Conservation (phyloP, 73 alveolate species). For the Symbiodinium pilosum region DNA sequence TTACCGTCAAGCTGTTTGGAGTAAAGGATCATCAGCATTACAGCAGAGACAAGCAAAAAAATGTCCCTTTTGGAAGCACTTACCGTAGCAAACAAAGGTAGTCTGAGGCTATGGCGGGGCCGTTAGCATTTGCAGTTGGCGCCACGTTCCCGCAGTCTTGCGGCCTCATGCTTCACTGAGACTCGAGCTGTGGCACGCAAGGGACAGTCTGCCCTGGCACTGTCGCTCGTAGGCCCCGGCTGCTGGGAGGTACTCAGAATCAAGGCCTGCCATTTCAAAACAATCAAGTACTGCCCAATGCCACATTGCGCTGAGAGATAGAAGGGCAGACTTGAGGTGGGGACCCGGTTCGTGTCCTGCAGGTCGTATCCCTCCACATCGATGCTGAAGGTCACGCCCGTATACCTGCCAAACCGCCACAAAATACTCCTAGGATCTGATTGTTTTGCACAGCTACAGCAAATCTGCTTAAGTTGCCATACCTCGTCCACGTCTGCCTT, state of each 20-base stretch:
- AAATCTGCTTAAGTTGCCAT: not conserved
- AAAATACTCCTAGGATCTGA: too few relatives aligned
- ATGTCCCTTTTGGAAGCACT: too few relatives aligned
- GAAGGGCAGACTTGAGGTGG: not conserved
- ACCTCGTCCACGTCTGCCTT: conserved; percentile 82
- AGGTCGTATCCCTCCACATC: conserved; percentile 73
- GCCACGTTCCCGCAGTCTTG: conserved; percentile 88
- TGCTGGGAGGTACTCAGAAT: conserved; percentile 73
- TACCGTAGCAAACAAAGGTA: too few relatives aligned
- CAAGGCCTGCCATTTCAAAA: conserved; percentile 4
- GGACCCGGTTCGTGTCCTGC: conserved; percentile 61
- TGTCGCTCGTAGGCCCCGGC: too few relatives aligned
- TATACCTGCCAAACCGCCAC: conserved; percentile 1
- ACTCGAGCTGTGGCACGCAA: too few relatives aligned
- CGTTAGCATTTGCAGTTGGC: conserved; percentile 64
- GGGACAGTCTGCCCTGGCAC: not conserved
- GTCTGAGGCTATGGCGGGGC: not conserved
- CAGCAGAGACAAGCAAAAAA: too few relatives aligned
- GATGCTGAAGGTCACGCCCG: conserved; percentile 88
- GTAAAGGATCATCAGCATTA: too few relatives aligned
- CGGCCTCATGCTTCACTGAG: too few relatives aligned
- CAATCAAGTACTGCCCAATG: not conserved
- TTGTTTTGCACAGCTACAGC: too few relatives aligned
- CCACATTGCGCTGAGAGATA: not conserved
- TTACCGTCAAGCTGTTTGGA: too few relatives aligned